These are phyloP conservation scores for Pseudozyma tsukubaensis DNA, from an alignment of 1,284 basidiomycete species.

Conservation along the genomic window DNA sequence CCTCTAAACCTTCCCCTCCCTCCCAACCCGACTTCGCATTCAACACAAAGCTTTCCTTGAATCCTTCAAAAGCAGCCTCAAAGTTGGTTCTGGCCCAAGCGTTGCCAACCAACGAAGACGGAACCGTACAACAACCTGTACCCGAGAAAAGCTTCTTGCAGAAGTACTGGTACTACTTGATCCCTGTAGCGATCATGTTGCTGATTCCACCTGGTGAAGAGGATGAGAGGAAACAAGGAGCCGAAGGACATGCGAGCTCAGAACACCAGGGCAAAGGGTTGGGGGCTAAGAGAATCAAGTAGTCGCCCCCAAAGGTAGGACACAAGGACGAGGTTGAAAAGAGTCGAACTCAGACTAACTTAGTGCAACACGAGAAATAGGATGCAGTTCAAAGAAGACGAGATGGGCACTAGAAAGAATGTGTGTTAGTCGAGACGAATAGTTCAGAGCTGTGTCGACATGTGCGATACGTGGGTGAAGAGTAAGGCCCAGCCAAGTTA, in stretches of 20 bases:
- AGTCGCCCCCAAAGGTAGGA: neutral
- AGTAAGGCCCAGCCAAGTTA: too few relatives aligned
- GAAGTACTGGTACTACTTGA: slow-evolving; percentile 59
- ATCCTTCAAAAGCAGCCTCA: neutral
- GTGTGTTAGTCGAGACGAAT: too few relatives aligned
- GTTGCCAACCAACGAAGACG: slow-evolving; percentile 39
- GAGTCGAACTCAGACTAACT: too few relatives aligned
- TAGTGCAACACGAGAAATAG: too few relatives aligned
- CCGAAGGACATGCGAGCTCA: slow-evolving; percentile 17
- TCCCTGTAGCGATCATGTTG: slow-evolving; percentile 50
- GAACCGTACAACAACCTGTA: slow-evolving; percentile 20
- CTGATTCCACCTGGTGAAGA: slow-evolving; percentile 38
- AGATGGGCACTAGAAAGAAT: too few relatives aligned
- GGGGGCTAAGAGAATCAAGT: slow-evolving; percentile 27
- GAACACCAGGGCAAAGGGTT: slow-evolving; percentile 11
- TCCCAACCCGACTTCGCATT: neutral
- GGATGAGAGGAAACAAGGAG: slow-evolving; percentile 27
- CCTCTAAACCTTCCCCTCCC: neutral
- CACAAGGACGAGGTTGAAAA: too few relatives aligned
- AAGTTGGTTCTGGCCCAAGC: slow-evolving; percentile 13
- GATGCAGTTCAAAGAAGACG: too few relatives aligned
- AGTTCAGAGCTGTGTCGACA: too few relatives aligned
- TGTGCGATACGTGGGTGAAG: too few relatives aligned
- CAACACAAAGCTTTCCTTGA: slow-evolving; percentile 1
- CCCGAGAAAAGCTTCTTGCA: slow-evolving; percentile 50